Conservation (phyloP, 1,139 yeast genomes). For the Magnusiomyces suaveolens region DNA sequence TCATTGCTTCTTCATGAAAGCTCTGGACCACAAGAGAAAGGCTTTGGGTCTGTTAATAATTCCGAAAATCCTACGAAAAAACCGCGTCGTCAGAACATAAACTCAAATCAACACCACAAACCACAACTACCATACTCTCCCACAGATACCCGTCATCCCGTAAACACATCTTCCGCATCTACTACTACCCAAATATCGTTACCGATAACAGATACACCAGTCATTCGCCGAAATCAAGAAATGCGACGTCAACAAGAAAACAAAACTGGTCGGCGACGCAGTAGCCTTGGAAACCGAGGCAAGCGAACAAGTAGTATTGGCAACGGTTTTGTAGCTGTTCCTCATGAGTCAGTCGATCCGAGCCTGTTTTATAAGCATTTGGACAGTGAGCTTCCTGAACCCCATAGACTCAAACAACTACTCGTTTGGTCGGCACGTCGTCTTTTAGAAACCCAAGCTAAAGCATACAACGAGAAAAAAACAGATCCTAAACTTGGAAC, state of each 20-base stretch:
- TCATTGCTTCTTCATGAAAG: too few relatives aligned
- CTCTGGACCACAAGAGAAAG: too few relatives aligned
- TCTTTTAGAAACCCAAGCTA: constrained; percentile 33
- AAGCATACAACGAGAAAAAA: constrained; percentile 28
- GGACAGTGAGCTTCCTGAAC: constrained; percentile 56
- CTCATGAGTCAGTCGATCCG: constrained; percentile 53
- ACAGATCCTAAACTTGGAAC: constrained; percentile 18
- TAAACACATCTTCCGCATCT: neutral
- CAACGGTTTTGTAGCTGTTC: constrained; percentile 58
- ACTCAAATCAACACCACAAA: neutral
- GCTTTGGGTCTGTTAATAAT: too few relatives aligned
- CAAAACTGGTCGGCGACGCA: constrained; percentile 16
- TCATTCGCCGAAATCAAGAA: constrained; percentile 34
- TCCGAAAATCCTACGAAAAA: too few relatives aligned
- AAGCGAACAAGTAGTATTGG: constrained; percentile 68
- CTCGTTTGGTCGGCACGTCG: constrained; percentile 60
- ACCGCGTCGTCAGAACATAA: too few relatives aligned
- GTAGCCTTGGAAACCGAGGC: constrained; percentile 42
- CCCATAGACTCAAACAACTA: constrained; percentile 62
- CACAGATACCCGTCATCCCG: neutral
- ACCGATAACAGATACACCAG: constrained; percentile 37
- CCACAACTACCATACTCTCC: neutral
- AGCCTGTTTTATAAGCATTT: constrained; percentile 53
- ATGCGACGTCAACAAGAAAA: constrained; percentile 28
- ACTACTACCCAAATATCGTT: constrained; percentile 24